Evolutionary conservation across 805 yeast genomes (phyloP).

Genomic region (Ogataea salicorniae): DNA sequence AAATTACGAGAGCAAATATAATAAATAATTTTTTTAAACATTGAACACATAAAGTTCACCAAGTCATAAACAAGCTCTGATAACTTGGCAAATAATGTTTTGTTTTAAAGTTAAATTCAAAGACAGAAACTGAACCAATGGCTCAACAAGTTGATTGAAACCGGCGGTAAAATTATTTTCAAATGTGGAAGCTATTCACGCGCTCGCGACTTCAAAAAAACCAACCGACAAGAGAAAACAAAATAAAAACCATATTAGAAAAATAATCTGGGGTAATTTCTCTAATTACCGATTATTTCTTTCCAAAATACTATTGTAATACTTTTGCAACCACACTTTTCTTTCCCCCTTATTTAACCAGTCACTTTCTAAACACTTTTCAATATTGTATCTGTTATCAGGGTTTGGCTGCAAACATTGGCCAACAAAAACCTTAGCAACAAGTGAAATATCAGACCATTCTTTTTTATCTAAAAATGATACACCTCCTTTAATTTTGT

Average conservation of each 20-base stretch:
- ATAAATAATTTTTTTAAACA: no score
- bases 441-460: conserved; percentile 38
- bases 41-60: no score
- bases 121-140: no score
- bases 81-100: no score
- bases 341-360: conserved; percentile 43
- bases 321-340: conserved; percentile 27
- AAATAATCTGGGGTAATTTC: no score
- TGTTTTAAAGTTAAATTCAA: no score
- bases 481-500: conserved; percentile 37
- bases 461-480: conserved; percentile 34
- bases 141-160: no score
- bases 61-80: no score
- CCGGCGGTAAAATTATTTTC: no score
- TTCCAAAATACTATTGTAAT: conserved; percentile 29
- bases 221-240: neutral
- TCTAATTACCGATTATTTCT: neutral
- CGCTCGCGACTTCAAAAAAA: no score
- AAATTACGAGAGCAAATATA: no score
- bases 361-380: conserved; percentile 35
- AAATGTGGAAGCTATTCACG: no score
- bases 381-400: conserved; percentile 31
- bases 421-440: conserved; percentile 43
- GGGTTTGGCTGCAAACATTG: conserved; percentile 37
- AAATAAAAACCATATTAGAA: neutral